phyloP scores from a whole-genome alignment of 768 basidiomycete genomes.

The Hypsizygus marmoreus region DNA sequence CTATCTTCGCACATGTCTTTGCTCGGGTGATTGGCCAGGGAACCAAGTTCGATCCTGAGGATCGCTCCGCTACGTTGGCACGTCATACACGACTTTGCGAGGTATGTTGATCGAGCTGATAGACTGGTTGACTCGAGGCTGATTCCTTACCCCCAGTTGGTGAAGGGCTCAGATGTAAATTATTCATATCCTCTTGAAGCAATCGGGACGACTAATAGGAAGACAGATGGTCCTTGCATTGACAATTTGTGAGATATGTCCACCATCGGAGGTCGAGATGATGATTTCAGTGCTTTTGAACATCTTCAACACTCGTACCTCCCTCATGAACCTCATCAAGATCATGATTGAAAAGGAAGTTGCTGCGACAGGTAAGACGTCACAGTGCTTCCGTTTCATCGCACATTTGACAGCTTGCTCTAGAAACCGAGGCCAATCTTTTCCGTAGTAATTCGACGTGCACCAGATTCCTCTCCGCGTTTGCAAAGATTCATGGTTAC shows the following conservation, averaged over 20 bases:
- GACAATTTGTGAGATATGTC: slow-evolving; percentile 87
- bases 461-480: slow-evolving; percentile 83
- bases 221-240: slow-evolving; percentile 73
- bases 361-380: slow-evolving; percentile 60
- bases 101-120: slow-evolving; percentile 36
- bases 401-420: slow-evolving; percentile 6
- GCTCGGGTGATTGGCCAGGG: slow-evolving; percentile 80
- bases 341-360: slow-evolving; percentile 87
- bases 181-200: neutral
- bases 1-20: slow-evolving; percentile 85
- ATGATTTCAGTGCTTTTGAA: slow-evolving; percentile 87
- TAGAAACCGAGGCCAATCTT: slow-evolving; percentile 78
- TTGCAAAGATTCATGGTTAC: slow-evolving; percentile 90
- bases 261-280: slow-evolving; percentile 75
- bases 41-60: slow-evolving; percentile 70
- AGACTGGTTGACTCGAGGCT: neutral
- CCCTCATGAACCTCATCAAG: slow-evolving; percentile 74
- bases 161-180: slow-evolving; percentile 73
- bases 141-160: slow-evolving; percentile 45
- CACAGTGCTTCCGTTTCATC: neutral
- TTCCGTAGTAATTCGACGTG: slow-evolving; percentile 90
- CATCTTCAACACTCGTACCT: slow-evolving; percentile 76
- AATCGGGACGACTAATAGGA: slow-evolving; percentile 6
- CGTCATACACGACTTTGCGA: slow-evolving; percentile 59
- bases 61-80: slow-evolving; percentile 46